phyloP scores from a whole-genome alignment of 2,329 filamentous ascomycete species.

The Tolypocladium sp. region DNA sequence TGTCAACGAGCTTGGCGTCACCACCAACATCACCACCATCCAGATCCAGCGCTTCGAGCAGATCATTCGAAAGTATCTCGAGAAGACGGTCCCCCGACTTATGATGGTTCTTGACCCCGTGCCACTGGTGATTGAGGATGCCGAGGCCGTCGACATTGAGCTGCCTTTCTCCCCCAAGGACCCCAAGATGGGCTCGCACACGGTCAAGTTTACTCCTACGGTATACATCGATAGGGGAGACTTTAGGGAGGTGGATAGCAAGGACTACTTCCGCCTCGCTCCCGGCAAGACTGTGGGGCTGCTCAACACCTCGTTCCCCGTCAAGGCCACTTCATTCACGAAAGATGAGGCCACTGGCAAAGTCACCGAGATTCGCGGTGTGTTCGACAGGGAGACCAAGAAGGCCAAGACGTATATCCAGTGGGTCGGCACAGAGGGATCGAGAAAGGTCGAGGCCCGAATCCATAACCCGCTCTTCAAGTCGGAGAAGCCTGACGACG shows the following conservation, averaged over 20 bases:
- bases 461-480: conserved; percentile 81
- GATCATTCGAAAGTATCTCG: conserved; percentile 75
- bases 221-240: conserved; percentile 81
- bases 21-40: conserved; percentile 71
- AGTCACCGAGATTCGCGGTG: conserved; percentile 54
- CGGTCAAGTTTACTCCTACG: conserved; percentile 58
- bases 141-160: conserved; percentile 52
- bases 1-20: conserved; percentile 84
- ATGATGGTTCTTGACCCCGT: conserved; percentile 87
- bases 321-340: conserved; percentile 60
- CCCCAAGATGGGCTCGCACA: conserved; percentile 53
- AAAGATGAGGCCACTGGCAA: conserved; percentile 56
- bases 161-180: conserved; percentile 80
- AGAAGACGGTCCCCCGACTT: conserved; percentile 76
- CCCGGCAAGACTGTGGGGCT: conserved; percentile 71
- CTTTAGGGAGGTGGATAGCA: conserved; percentile 66
- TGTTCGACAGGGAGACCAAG: conserved; percentile 61
- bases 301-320: conserved; percentile 60
- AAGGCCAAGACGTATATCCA: conserved; percentile 80
- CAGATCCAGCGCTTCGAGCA: conserved; percentile 78
- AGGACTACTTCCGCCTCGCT: conserved; percentile 72
- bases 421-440: conserved; percentile 66
- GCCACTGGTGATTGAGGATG: conserved; percentile 71
- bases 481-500: conserved; percentile 69
- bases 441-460: conserved; percentile 63